phyloP scores from a whole-genome alignment of 495 filamentous ascomycete genomes.

The Talaromyces trachyspermus region DNA sequence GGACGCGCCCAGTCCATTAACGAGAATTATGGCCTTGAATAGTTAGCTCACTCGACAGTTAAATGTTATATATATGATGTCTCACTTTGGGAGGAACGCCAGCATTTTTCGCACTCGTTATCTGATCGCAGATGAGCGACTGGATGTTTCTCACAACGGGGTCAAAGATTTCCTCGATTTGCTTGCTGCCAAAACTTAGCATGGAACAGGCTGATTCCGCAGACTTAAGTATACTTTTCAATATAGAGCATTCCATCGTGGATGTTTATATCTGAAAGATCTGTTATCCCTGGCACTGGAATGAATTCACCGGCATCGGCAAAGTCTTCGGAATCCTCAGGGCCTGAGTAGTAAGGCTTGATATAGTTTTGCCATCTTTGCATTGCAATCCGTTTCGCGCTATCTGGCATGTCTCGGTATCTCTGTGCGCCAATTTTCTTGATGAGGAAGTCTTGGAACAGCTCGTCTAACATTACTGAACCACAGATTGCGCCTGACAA shows the following conservation, averaged over 20 bases:
- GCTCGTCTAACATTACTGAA: conserved; percentile 45
- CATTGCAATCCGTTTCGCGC: background rate
- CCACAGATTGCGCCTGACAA: conserved; percentile 50
- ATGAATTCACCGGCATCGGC: background rate
- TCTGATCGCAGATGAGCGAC: conserved; percentile 50
- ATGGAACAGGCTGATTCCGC: background rate
- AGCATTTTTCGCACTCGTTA: conserved; percentile 45
- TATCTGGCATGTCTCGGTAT: conserved; percentile 8
- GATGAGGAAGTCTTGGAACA: conserved; percentile 39
- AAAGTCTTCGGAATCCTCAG: background rate
- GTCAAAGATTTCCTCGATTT: conserved; percentile 48
- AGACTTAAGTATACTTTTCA: conserved; percentile 10
- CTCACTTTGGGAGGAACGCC: too few relatives aligned
- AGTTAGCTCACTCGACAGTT: too few relatives aligned
- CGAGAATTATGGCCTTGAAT: conserved; percentile 56
- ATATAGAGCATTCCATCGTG: conserved; percentile 15
- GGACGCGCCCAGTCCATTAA: conserved; percentile 64
- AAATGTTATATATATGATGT: too few relatives aligned
- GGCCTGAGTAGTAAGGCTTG: conserved; percentile 8
- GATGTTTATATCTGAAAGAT: conserved; percentile 8
- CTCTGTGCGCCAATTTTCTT: conserved; percentile 15
- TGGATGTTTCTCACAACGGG: conserved; percentile 50
- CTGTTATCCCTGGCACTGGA: conserved; percentile 17
- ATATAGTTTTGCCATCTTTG: conserved; percentile 21
- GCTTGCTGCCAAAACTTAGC: conserved; percentile 14